Evolutionary conservation across 2,329 filamentous ascomycete genomes (phyloP), one percentile per base, ranked within the genome.

Genomic region (Xylogone sp.): DNA sequence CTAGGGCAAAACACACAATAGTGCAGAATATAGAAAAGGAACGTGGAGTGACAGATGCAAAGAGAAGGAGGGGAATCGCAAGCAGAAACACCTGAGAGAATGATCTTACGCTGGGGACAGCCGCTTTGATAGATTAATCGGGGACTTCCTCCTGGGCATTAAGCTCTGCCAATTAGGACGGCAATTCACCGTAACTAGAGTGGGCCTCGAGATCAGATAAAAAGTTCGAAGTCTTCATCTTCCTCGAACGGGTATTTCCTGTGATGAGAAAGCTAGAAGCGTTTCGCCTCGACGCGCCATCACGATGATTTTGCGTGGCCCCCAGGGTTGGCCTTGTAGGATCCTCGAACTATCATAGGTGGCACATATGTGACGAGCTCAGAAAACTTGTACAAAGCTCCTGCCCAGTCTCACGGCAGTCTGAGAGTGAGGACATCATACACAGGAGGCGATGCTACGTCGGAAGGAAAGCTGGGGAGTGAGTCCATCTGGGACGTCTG

Each of bases 351-450:
- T 27, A 27, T 10, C 24, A 27, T 27, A 27, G 24, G 34, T 39
- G 34, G n/a, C 13, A 9, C 34, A 39, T 39, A 39, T 7, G 34
- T 39, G 34, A 13, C n/a, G 12, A 13, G n/a, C n/a, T 13, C n/a
- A 13, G n/a, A 16, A 39, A 13, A 39, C 13, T 39, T 39, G 34
- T 16, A 18, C 19, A 52, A 48, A 50, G 48, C 50, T 34, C 48
- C 44, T 48, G 51, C 21, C 52, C 52, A 50, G 59, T 63, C 58
- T 63, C 59, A 62, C 57, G 56, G 54, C 22, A 55, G 61, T 63
- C 55, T 50, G 60, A 59, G 56, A 54, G 42, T 56, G 27, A 48
- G 51, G 39, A 52, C 21, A 48, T 59, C 55, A 56, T 39, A 62
- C 61, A 53, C 45, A 39, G 43, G 47, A 49, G 43, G 43, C 51